phyloP scores from a whole-genome alignment of 1,284 basidiomycete species.

The Mrakiaceae sp. region DNA sequence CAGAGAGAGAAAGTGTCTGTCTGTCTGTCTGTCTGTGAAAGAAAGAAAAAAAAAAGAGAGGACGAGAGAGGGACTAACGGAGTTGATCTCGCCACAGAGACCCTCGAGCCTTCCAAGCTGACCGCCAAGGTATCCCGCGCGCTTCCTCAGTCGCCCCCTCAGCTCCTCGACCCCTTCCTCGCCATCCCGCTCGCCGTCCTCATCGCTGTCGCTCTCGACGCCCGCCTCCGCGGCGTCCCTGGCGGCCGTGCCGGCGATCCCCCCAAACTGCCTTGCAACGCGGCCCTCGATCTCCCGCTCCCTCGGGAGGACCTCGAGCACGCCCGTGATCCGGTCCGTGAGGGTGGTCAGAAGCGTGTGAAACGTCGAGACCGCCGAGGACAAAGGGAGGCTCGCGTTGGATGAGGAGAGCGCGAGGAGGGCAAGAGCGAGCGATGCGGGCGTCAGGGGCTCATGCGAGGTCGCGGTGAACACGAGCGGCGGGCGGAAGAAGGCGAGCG shows the following conservation, averaged over 20 bases:
- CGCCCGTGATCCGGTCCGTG: conserved; percentile 4
- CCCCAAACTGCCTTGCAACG: conserved; percentile 5
- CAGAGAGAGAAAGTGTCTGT: too few species aligned
- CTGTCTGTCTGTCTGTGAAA: background rate
- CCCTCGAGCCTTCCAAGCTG: conserved; percentile 8
- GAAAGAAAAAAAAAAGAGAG: background rate
- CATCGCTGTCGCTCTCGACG: background rate
- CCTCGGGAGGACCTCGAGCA: conserved; percentile 5
- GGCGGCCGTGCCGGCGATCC: background rate
- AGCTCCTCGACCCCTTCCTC: conserved; percentile 9
- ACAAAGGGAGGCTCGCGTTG: conserved; percentile 4
- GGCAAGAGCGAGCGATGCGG: conserved; percentile 4
- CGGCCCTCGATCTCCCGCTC: background rate
- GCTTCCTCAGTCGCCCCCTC: background rate
- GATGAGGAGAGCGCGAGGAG: conserved; percentile 6
- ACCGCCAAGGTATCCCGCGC: conserved; percentile 5
- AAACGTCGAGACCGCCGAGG: conserved; percentile 3
- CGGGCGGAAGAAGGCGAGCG: conserved; percentile 8
- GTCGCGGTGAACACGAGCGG: background rate
- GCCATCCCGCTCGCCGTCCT: background rate
- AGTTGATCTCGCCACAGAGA: conserved; percentile 10
- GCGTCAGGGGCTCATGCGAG: background rate
- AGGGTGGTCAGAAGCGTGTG: conserved; percentile 10
- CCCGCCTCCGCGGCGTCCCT: background rate
- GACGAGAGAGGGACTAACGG: background rate